phyloP scores from a whole-genome alignment of 805 yeast species.

The Candida suzukii region DNA sequence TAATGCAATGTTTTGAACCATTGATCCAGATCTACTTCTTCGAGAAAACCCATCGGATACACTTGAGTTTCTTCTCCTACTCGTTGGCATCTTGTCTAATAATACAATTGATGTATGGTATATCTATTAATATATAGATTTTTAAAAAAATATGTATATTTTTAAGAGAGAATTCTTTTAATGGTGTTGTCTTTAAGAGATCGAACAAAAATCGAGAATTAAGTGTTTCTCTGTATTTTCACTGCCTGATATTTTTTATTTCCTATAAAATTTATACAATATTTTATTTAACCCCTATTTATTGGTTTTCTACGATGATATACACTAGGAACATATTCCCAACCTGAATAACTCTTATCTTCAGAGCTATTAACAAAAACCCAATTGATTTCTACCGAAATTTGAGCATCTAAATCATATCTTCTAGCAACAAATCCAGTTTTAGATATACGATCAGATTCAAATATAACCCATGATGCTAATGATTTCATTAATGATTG shows the following conservation, averaged over 20 bases:
- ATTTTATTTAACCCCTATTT: no score
- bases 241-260: no score
- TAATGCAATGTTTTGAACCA: slow-evolving; percentile 55
- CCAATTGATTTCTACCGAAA: not conserved
- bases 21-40: slow-evolving; percentile 47
- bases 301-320: not conserved
- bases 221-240: no score
- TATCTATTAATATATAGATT: no score
- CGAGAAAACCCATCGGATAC: slow-evolving; percentile 13
- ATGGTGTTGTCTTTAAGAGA: no score
- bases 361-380: not conserved
- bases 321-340: not conserved
- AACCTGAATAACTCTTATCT: not conserved
- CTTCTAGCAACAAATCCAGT: not conserved
- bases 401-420: not conserved
- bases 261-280: no score
- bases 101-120: no score
- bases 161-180: no score
- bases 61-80: slow-evolving; percentile 9
- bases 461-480: not conserved
- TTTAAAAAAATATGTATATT: no score
- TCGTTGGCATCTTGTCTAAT: no score
- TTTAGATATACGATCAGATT: not conserved
- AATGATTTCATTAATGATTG: not conserved
- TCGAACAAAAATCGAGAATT: no score